These are phyloP conservation scores for Zygoascus tannicola DNA, from an alignment of 805 yeast species.

Conservation along the genomic window DNA sequence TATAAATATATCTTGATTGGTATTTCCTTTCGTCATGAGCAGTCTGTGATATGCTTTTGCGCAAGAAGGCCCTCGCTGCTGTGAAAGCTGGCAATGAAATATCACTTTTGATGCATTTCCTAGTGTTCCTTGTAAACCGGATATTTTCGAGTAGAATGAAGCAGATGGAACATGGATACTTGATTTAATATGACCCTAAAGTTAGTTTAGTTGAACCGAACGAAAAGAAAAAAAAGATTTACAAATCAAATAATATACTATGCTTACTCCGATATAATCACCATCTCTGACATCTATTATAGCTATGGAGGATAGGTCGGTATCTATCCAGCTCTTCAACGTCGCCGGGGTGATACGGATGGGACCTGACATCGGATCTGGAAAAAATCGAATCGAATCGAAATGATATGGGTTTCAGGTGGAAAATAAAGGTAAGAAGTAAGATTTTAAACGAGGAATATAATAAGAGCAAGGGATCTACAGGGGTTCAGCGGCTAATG, in stretches of 20 bases:
- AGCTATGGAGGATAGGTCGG: slow-evolving; percentile 20
- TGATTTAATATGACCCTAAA: slow-evolving; percentile 49
- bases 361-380: not conserved
- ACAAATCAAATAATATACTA: not conserved
- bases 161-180: slow-evolving; percentile 49
- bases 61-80: slow-evolving; percentile 85
- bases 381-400: too few species aligned
- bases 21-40: slow-evolving; percentile 23
- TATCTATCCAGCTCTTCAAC: slow-evolving; percentile 23
- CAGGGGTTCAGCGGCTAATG: too few species aligned
- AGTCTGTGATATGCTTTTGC: slow-evolving; percentile 53
- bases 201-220: slow-evolving; percentile 16
- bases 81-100: slow-evolving; percentile 87
- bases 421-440: too few species aligned
- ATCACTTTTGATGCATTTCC: slow-evolving; percentile 45
- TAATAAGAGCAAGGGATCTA: too few species aligned
- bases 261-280: slow-evolving; percentile 61
- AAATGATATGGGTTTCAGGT: too few species aligned
- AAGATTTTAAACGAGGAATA: too few species aligned
- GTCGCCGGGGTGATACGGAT: slow-evolving; percentile 12
- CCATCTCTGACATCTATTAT: slow-evolving; percentile 81
- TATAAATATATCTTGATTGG: slow-evolving; percentile 49
- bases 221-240: not conserved
- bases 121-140: slow-evolving; percentile 32
- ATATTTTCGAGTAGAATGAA: slow-evolving; percentile 33